Percentiles rank a stretch among this genome's conserved stretches.
These are phyloP conservation scores for Microstegium vimineum DNA, from an alignment of 176 grass and related monocot species.

Conservation along the genomic window DNA sequence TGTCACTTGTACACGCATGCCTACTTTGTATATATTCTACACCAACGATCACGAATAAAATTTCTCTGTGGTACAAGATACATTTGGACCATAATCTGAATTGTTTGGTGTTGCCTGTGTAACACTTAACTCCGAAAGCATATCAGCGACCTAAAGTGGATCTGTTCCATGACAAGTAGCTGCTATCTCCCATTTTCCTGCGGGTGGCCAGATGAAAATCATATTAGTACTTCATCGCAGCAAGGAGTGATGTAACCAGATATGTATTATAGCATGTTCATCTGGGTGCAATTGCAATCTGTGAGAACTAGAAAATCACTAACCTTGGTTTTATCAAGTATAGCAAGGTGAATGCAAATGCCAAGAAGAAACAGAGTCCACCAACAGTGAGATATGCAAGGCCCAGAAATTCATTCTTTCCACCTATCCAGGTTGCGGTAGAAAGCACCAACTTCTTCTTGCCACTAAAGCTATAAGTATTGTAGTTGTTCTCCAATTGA, in stretches of 20 bases:
- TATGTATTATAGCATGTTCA: neutral
- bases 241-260: neutral
- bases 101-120: conserved; percentile 4
- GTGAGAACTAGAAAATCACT: neutral
- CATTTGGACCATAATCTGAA: conserved; percentile 24
- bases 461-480: conserved; percentile 74
- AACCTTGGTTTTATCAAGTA: conserved; percentile 92
- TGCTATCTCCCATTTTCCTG: conserved; percentile 80
- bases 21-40: conserved; percentile 24
- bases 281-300: neutral
- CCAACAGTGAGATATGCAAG: conserved; percentile 80
- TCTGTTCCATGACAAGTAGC: conserved; percentile 89
- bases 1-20: conserved; percentile 4
- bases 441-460: conserved; percentile 93
- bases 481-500: conserved; percentile 69
- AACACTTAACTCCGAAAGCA: conserved; percentile 6
- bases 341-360: conserved; percentile 67
- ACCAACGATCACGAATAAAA: conserved; percentile 4
- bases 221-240: neutral
- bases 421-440: conserved; percentile 83
- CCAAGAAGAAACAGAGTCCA: conserved; percentile 74
- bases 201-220: conserved; percentile 14
- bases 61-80: conserved; percentile 48
- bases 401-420: conserved; percentile 90
- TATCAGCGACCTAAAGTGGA: conserved; percentile 32